These are phyloP conservation scores for Geotrichum fermentans DNA, from an alignment of 1,139 yeast species.

Conservation along the genomic window DNA sequence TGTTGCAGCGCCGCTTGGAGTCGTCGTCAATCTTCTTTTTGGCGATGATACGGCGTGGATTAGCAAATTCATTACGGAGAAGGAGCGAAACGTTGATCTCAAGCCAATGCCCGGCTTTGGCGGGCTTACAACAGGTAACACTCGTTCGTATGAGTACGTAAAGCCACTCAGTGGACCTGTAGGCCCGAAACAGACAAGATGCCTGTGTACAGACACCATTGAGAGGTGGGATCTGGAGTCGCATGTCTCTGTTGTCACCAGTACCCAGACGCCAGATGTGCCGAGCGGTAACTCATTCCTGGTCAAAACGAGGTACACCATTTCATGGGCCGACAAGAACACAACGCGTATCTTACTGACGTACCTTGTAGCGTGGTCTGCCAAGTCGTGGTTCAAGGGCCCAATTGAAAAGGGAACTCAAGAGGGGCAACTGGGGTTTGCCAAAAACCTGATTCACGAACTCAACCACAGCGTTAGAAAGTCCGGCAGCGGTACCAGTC, in stretches of 20 bases:
- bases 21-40: constrained; percentile 61
- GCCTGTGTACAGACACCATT: constrained; percentile 70
- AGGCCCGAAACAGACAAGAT: constrained; percentile 92
- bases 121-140: constrained; percentile 34
- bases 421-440: constrained; percentile 79
- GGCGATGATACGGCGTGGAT: constrained; percentile 68
- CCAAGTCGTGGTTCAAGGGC: constrained; percentile 85
- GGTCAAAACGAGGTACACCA: constrained; percentile 57
- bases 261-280: constrained; percentile 85
- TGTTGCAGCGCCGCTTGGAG: constrained; percentile 76
- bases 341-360: constrained; percentile 63
- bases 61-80: constrained; percentile 49
- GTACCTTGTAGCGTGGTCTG: constrained; percentile 75
- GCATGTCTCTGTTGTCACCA: constrained; percentile 56
- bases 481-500: constrained; percentile 29
- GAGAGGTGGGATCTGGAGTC: constrained; percentile 58
- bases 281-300: constrained; percentile 86
- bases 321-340: constrained; percentile 77
- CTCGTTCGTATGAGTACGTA: constrained; percentile 61
- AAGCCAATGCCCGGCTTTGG: constrained; percentile 52
- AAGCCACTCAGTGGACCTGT: constrained; percentile 80
- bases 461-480: constrained; percentile 46
- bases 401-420: constrained; percentile 88
- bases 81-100: constrained; percentile 69
- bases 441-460: constrained; percentile 54